Evolutionary conservation across 306 rosid genomes (phyloP), one percentile per base, ranked within the genome.

Genomic region (Ormosia semicastrata): DNA sequence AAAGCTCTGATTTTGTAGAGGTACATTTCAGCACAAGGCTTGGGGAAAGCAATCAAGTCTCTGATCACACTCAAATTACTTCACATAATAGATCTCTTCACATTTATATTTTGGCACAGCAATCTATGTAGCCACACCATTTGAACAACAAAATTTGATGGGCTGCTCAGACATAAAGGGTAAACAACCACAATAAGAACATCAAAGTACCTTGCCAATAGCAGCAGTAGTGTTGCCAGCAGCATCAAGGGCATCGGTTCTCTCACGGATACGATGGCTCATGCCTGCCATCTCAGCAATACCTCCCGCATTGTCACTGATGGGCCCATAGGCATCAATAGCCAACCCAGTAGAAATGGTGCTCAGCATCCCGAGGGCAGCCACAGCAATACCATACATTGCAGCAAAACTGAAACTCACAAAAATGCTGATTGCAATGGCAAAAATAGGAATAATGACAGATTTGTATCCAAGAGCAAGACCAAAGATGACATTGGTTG

Each of bases 181-280:
- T 12, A 63, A 29, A 13, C 50, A 17, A 75, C 32, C 10, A 79
- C 32, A 29, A 13, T 33, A 66, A 63, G 47, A 64, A 54, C 47
- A 44, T 30, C 24, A 11, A 2, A 65, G 40, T 88, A 92, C 97
- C 97, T 92, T 92, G 86, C 97, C 97, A 46, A 92, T 91, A 41
- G 97, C 97, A 65, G 97, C 95, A 79, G 95, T 92, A 46, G 93
- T 91, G 90, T 92, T 91, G n/a, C 93, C 93, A 64, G 95, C 93
- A 72, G 95, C 95, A 88, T 92, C 97, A 59, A 92, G 95, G 72
- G 92, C 97, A 88, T 91, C 92, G 64, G 95, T 92, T 82, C 97
- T 89, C 88, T 92, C 97, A 71, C 95, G 94, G 82, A 92, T 92
- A 18, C 91, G 88, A 75, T 92, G 92, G 89, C 97, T 92, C 97